Percentiles rank a stretch among this genome's conserved stretches.
phyloP scores from a whole-genome alignment of 1,284 basidiomycete species.

The Meira nashicola region DNA sequence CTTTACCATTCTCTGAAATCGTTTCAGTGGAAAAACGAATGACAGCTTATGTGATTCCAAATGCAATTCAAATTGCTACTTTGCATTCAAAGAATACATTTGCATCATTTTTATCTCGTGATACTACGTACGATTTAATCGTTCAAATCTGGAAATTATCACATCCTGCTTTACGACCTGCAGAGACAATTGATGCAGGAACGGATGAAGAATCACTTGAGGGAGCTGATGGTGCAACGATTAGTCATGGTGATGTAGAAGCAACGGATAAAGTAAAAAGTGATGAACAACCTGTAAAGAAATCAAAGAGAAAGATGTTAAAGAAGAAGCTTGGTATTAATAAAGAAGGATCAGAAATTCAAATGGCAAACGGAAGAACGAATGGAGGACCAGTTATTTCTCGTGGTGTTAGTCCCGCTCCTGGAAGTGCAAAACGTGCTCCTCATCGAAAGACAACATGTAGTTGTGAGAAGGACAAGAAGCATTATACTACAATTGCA shows the following conservation, averaged over 20 bases:
- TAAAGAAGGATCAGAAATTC: slow-evolving; percentile 12
- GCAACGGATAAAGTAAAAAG: slow-evolving; percentile 13
- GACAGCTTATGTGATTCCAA: slow-evolving; percentile 98
- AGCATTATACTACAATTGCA: slow-evolving; percentile 70
- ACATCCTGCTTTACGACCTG: slow-evolving; percentile 66
- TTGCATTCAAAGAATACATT: slow-evolving; percentile 75
- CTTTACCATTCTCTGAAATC: slow-evolving; percentile 86
- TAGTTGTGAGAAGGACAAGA: slow-evolving; percentile 66
- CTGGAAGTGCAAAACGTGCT: slow-evolving; percentile 21
- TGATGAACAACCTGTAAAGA: slow-evolving; percentile 30
- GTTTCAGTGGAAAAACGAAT: slow-evolving; percentile 89
- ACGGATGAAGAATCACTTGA: slow-evolving; percentile 27
- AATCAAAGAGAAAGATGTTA: slow-evolving; percentile 35
- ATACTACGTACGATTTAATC: slow-evolving; percentile 93
- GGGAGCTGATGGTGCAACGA: slow-evolving; percentile 20
- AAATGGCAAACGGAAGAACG: background rate
- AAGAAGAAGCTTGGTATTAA: slow-evolving; percentile 35
- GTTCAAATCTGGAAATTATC: slow-evolving; percentile 91
- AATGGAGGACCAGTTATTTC: background rate
- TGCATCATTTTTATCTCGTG: slow-evolving; percentile 90
- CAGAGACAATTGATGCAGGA: slow-evolving; percentile 31
- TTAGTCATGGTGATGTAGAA: slow-evolving; percentile 17
- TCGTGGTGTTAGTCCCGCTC: background rate
- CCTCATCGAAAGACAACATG: slow-evolving; percentile 63
- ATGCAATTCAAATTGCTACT: slow-evolving; percentile 87